Base-by-base conservation (phyloP, 257 asterid species). In the Solanum chmielewskii region DNA sequence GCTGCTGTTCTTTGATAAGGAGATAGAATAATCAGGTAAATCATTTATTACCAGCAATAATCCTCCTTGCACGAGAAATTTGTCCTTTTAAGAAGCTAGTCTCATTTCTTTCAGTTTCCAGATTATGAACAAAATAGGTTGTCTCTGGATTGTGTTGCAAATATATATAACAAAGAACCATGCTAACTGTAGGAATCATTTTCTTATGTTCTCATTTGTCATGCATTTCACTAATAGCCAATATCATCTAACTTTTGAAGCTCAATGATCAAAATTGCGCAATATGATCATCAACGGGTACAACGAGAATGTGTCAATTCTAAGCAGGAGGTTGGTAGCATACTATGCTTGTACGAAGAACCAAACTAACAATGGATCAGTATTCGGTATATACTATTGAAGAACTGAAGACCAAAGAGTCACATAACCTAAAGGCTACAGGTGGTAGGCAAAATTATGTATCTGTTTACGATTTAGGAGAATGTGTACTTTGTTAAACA, bases 121-220 rank as follows among this genome's bases (percentile, higher is more conserved):
- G 98, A 96, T 87, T 69, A 87, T 1, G 86, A 91, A 47, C 94
- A 96, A 88, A 96, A 96, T 84, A 86, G 90, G 90, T 88, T 11
- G 96, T 81, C 31, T 49, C 14, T 18, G 31, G 69, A 80, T 80
- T 49, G 7, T 80, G 29, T 47, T 80, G 84, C 12, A 49, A 21
- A 20, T 45, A 16, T 81, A 18, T 18, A 18, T 31, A 81, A 49
- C 69, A 47, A 23, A 29, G 44, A 29, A 80, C 44, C 10, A 8
- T 16, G 41, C 41, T 27, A 45, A 16, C 64, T 45, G 41, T 25
- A 78, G 45, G 78, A 71, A 71, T 71, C 78, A 74, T 74, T 74
- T 21, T 39, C 44, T 47, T 80, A 13, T 80, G 84, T 78, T 78
- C 29, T 80, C 85, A 80, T 47, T 47, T 80, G 44, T 29, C 69